Evolutionary conservation across 2,329 filamentous ascomycete species (phyloP).

Genomic region (Capronia coronata): DNA sequence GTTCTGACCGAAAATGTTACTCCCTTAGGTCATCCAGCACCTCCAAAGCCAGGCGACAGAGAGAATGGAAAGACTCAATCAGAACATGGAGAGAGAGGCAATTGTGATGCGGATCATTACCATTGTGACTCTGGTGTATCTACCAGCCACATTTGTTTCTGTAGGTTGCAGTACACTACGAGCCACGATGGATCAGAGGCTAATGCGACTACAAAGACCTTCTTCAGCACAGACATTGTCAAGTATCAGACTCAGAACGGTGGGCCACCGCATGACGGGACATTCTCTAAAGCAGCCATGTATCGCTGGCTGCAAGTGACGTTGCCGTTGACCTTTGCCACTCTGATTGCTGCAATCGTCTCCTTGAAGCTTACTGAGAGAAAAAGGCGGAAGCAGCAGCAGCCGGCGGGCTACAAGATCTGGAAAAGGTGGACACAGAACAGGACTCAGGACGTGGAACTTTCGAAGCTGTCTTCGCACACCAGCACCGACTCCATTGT

Average conservation of each 20-base stretch:
- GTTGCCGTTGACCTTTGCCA: slow-evolving; percentile 33
- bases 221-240: slow-evolving; percentile 39
- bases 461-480: too few species aligned
- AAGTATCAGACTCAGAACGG: slow-evolving; percentile 32
- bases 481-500: too few species aligned
- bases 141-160: slow-evolving; percentile 36
- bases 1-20: slow-evolving; percentile 26
- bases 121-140: slow-evolving; percentile 33
- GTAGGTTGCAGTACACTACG: slow-evolving; percentile 26
- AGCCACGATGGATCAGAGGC: not conserved
- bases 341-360: not conserved
- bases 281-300: slow-evolving; percentile 32
- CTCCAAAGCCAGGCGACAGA: slow-evolving; percentile 33
- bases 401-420: too few species aligned
- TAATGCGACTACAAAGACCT: slow-evolving; percentile 28
- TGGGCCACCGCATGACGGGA: slow-evolving; percentile 13
- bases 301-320: slow-evolving; percentile 36
- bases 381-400: too few species aligned
- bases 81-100: slow-evolving; percentile 31
- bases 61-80: slow-evolving; percentile 30
- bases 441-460: too few species aligned
- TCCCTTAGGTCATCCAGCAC: slow-evolving; percentile 28
- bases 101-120: slow-evolving; percentile 34
- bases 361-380: not conserved
- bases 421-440: too few species aligned